Evolutionary conservation across 225 moss, liverwort and hornwort genomes (phyloP), one percentile per base, ranked within the genome.

Genomic region (Climacium dendroides): DNA sequence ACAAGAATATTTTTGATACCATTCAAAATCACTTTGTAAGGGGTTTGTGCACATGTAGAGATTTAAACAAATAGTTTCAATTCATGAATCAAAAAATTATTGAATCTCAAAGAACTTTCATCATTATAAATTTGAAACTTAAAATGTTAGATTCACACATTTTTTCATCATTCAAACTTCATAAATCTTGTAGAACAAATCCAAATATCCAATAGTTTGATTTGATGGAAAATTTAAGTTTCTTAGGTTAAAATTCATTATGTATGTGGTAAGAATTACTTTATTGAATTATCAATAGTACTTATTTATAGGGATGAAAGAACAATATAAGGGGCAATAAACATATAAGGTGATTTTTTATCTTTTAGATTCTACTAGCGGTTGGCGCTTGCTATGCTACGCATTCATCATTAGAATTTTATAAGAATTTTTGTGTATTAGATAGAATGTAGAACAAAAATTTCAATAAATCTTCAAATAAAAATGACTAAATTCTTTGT

Each of bases 261-360:
- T 5, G 5, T 71, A 26, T 15, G 15, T 43, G 9, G 26, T 43
- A 9, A 3, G 5, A 71, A 26, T 43, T 0, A 15, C 3, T 71
- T 71, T 2, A 43, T 65, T 67, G 13, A 23, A 67, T 16, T 47
- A 29, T 47, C 10, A 72, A 72, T 18, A 72, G 18, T 6, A 29
- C 2, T 10, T 72, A 18, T 9, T 29, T 0, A 45, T 11, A 29
- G 6, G 18, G 1, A 2, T 1, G 1, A 72, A 45, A 72, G 11
- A 29, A 47, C 45, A 28, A 29, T 6, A 72, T 17, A 18, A 47
- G 0, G 18, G 6, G 0, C 17, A 45, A 28, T 0, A 29, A 29
- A 28, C 17, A 3, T 19, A 2, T 11, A 66, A 37, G 66, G n/a
- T 66, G 37, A 12, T 37, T 66, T 50, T 66, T 22, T 7, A 20